Percentiles rank a stretch among this genome's conserved stretches.
Conservation (phyloP, 768 basidiomycete species). For the Mycena amicta region DNA sequence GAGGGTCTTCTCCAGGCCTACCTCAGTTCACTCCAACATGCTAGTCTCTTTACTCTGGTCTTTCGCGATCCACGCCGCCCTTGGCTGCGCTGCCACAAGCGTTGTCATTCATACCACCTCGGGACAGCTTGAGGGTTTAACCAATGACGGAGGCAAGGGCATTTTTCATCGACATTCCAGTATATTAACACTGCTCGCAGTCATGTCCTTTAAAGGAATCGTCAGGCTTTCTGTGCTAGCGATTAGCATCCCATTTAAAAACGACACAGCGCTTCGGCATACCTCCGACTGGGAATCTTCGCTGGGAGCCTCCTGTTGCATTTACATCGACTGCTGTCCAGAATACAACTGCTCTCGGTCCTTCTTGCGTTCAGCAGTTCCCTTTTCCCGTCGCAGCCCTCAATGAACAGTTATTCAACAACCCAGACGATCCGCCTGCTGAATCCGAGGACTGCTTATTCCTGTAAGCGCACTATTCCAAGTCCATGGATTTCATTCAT, state of each 20-base stretch:
- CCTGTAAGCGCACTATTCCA: not conserved
- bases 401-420: slow-evolving; percentile 11
- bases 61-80: not conserved
- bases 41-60: not conserved
- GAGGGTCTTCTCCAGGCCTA: not conserved
- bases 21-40: not conserved
- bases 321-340: slow-evolving; percentile 3
- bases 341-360: slow-evolving; percentile 6
- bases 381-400: slow-evolving; percentile 1
- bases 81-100: not conserved
- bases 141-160: not conserved
- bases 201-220: slow-evolving; percentile 10
- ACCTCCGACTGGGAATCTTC: slow-evolving; percentile 4
- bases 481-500: not conserved
- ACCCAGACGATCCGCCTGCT: slow-evolving; percentile 3
- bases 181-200: not conserved
- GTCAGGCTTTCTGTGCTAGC: not conserved
- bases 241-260: not conserved
- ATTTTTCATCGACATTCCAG: not conserved
- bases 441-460: slow-evolving; percentile 21
- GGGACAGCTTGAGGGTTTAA: not conserved
- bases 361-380: slow-evolving; percentile 17
- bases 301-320: slow-evolving; percentile 14
- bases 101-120: not conserved
- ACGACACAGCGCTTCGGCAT: slow-evolving; percentile 11